A percentile compares a stretch with the other conserved stretches of the same genome.
These are phyloP conservation scores for Scleroderma bovista DNA, from an alignment of 768 basidiomycete species.

Conservation along the genomic window DNA sequence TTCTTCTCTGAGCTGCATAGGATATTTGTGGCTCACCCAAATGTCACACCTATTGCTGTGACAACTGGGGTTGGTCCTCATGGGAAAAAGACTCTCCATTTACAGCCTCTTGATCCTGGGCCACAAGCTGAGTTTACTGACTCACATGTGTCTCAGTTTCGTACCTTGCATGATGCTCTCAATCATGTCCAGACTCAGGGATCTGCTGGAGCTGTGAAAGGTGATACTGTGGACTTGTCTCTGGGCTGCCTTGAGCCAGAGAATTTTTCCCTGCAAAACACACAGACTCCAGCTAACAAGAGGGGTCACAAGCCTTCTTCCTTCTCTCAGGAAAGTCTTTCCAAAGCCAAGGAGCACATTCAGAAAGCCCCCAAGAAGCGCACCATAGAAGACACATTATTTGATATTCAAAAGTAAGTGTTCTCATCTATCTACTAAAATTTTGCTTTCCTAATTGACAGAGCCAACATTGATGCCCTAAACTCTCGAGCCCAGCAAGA, in stretches of 20 bases:
- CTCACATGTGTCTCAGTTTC: slow-evolving; percentile 38
- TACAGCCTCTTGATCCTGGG: slow-evolving; percentile 6
- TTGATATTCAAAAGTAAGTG: neutral
- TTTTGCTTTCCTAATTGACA: too few relatives aligned
- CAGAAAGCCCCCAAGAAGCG: neutral
- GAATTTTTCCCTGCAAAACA: neutral
- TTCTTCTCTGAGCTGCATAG: slow-evolving; percentile 14
- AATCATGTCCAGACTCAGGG: neutral
- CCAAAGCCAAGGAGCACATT: too few relatives aligned
- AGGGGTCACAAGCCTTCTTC: neutral
- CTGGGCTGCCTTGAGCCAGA: neutral
- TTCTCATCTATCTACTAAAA: neutral
- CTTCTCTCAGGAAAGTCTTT: neutral
- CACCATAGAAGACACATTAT: neutral
- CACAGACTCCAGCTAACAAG: neutral
- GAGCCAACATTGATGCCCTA: neutral
- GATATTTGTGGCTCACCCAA: slow-evolving; percentile 16
- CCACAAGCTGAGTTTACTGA: neutral
- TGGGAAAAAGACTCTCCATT: slow-evolving; percentile 13
- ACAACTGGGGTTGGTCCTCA: slow-evolving; percentile 25
- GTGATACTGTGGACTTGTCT: neutral
- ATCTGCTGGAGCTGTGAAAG: neutral
- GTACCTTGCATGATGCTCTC: neutral
- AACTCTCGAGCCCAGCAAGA: neutral
- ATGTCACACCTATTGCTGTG: slow-evolving; percentile 20